These are phyloP conservation scores for Ambispora gerdemannii DNA, from an alignment of 192 early-diverging fungal species.

Conservation along the genomic window DNA sequence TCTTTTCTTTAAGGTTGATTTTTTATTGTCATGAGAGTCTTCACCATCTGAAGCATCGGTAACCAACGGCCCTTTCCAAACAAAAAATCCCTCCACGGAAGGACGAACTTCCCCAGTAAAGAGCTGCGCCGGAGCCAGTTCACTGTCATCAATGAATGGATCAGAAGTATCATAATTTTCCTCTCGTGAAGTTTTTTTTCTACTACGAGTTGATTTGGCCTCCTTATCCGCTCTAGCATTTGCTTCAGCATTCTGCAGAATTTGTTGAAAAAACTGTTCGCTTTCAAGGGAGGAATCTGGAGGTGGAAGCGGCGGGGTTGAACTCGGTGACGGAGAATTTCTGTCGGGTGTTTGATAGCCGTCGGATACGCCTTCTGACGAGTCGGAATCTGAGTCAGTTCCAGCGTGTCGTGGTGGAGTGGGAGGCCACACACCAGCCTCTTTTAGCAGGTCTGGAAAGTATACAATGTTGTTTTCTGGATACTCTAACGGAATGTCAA, in stretches of 20 bases:
- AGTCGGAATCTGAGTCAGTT: not conserved
- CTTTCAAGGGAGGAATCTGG: not conserved
- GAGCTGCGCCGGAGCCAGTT: conserved; percentile 43
- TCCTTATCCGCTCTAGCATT: not conserved
- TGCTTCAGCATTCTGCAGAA: conserved; percentile 1
- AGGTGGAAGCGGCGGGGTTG: not conserved
- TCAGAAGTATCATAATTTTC: conserved; percentile 54
- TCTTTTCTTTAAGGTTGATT: conserved; percentile 2
- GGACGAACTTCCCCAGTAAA: conserved; percentile 38
- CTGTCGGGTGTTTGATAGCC: not conserved
- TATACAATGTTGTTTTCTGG: conserved; percentile 10
- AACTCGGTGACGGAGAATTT: not conserved
- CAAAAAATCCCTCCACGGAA: conserved; percentile 50
- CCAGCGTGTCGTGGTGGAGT: not conserved
- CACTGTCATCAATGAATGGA: conserved; percentile 62
- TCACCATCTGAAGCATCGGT: conserved; percentile 31
- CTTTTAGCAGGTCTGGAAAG: not conserved
- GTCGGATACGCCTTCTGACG: not conserved
- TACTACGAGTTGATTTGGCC: not conserved
- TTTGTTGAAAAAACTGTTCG: not conserved
- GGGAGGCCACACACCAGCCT: not conserved
- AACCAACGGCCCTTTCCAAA: conserved; percentile 45
- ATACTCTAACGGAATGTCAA: not conserved
- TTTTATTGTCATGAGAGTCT: not conserved
- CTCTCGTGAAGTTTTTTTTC: not conserved